Evolutionary conservation across 441 rosid genomes (phyloP).

Genomic region (Gossypium davidsonii): DNA sequence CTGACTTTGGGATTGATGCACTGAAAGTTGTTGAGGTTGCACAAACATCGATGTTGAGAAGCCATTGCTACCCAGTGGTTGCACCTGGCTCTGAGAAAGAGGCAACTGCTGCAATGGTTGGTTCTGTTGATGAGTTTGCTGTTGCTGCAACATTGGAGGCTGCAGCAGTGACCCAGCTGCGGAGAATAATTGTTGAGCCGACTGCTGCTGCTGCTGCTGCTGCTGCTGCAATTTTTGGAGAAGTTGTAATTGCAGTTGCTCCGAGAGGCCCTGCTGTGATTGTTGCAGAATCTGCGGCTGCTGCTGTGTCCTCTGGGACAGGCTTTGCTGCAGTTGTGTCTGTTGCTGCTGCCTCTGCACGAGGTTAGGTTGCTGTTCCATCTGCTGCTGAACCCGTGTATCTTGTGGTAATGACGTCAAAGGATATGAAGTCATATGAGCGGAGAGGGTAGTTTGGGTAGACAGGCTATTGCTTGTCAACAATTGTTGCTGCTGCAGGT

Average conservation of each 20-base stretch:
- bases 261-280: conserved; percentile 46
- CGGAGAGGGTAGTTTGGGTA: conserved; percentile 32
- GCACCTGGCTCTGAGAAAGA: conserved; percentile 59
- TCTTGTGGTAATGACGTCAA: conserved; percentile 63
- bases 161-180: conserved; percentile 49
- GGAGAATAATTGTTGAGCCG: conserved; percentile 47
- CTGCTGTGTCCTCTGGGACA: conserved; percentile 54
- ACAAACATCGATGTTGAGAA: conserved; percentile 45
- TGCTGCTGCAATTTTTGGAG: conserved; percentile 52
- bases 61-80: conserved; percentile 44
- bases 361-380: conserved; percentile 57
- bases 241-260: conserved; percentile 76
- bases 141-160: conserved; percentile 53
- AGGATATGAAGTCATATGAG: conserved; percentile 45
- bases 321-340: conserved; percentile 51
- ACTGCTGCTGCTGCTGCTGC: conserved; percentile 47
- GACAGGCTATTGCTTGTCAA: conserved; percentile 42
- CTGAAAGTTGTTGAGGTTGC: conserved; percentile 41
- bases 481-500: conserved; percentile 61
- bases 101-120: conserved; percentile 52
- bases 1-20: conserved; percentile 44
- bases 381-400: conserved; percentile 51
- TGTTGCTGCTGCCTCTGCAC: conserved; percentile 59
- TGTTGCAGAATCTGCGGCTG: conserved; percentile 54
- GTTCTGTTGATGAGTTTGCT: conserved; percentile 48